Conservation (phyloP, 2,329 filamentous ascomycete species). For the Botrytis paeoniae region DNA sequence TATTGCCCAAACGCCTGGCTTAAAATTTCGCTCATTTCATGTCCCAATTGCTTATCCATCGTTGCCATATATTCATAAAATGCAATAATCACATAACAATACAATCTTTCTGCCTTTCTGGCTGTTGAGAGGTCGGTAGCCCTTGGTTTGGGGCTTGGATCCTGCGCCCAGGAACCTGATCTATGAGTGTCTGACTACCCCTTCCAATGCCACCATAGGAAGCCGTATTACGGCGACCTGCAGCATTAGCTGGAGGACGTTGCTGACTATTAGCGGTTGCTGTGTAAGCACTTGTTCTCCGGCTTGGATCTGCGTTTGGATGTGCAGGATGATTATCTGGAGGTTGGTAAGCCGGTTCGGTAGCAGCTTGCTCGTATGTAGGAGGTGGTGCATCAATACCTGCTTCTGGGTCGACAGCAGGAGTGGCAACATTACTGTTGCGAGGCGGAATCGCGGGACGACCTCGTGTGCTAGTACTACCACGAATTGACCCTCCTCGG, state of each 20-base stretch:
- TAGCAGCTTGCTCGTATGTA: conserved; percentile 63
- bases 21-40: background rate
- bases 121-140: conserved; percentile 4
- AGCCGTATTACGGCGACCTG: background rate
- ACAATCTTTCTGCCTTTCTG: conserved; percentile 31
- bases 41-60: background rate
- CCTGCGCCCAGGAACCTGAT: conserved; percentile 31
- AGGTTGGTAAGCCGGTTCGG: conserved; percentile 53
- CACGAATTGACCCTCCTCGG: conserved; percentile 7
- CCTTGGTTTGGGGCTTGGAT: conserved; percentile 23
- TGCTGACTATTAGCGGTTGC: conserved; percentile 9
- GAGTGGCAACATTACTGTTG: conserved; percentile 18
- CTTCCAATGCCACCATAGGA: conserved; percentile 17
- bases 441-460: conserved; percentile 23
- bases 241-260: background rate
- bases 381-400: conserved; percentile 57
- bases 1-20: conserved; percentile 1
- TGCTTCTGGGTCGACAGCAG: conserved; percentile 36
- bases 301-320: conserved; percentile 26
- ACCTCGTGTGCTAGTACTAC: conserved; percentile 16
- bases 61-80: background rate
- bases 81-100: conserved; percentile 30
- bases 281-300: conserved; percentile 29
- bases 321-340: conserved; percentile 46
- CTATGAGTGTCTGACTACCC: conserved; percentile 22